Evolutionary conservation across 2,329 filamentous ascomycete genomes (phyloP), one percentile per base, ranked within the genome.

Genomic region (Akanthomyces dipterigenus): DNA sequence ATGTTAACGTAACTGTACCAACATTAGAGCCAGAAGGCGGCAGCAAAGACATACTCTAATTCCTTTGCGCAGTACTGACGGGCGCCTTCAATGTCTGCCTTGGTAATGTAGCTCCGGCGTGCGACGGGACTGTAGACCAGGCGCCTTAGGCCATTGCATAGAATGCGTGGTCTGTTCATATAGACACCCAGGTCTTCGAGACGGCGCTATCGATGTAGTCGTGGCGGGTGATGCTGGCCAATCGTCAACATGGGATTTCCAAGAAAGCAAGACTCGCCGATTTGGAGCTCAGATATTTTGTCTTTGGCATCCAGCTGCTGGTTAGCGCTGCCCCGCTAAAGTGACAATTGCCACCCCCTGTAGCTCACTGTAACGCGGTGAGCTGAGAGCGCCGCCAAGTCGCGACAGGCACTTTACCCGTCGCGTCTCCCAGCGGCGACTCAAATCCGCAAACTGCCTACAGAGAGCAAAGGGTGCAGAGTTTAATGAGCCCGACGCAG

Each of bases 51-150:
- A 31, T 72, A 82, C 80, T 78, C 76, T 45, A 86, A 71, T 68
- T 85, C 82, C 61, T 76, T 75, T 28, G 79, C 66, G 70, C 83
- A 86, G 68, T 85, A 85, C 57, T 74, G 73, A 60, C 82, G 76
- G 22, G 83, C 82, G 62, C 80, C 78, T 42, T 76, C 76, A 54
- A 85, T 72, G 45, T 85, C 82, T 28, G 76, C 74, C 38, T 82
- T 77, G 2, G 80, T 82, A 59, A 78, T 76, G 56, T 81, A 79
- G 62, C 72, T 72, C 60, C 81, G 77, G 53, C 73, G 66, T 62
- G 59, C 64, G 38, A 65, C 60, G 42, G 66, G 65, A 61, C 66
- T 66, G 53, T 61, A 61, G 61, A 66, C 66, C 55, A 77, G 72
- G 71, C 72, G 70, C 64, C 68, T 71, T 61, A 80, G 70, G 71